These are phyloP conservation scores for Leccinum griseonigrum DNA, from an alignment of 1,284 basidiomycete species.

Conservation along the genomic window DNA sequence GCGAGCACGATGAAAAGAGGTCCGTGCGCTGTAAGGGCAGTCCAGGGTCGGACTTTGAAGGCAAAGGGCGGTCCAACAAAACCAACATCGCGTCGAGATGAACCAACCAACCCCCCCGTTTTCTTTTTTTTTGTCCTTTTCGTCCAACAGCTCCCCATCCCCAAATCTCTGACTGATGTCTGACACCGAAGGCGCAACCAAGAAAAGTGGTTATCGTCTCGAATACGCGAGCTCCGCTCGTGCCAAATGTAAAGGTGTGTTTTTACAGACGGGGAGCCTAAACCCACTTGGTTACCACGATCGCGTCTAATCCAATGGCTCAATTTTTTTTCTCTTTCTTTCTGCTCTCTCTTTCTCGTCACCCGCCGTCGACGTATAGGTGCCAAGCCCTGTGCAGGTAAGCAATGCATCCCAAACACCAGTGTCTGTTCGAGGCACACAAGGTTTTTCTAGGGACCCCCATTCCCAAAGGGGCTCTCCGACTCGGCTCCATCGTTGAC, in stretches of 20 bases:
- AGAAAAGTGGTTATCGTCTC: conserved; percentile 68
- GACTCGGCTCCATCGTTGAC: conserved; percentile 77
- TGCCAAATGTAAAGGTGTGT: conserved; percentile 81
- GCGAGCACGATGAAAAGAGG: conserved; percentile 30
- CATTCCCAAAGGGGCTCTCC: conserved; percentile 71
- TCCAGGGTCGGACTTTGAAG: conserved; percentile 36
- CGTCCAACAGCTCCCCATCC: conserved; percentile 13
- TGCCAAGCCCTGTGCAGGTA: conserved; percentile 75
- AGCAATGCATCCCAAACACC: conserved; percentile 9
- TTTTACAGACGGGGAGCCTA: neutral
- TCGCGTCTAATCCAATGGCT: conserved; percentile 4
- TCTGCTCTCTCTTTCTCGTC: conserved; percentile 15
- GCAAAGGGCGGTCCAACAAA: conserved; percentile 38
- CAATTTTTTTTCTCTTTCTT: neutral
- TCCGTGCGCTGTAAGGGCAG: conserved; percentile 34
- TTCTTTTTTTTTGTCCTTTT: conserved; percentile 22
- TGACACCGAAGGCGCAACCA: conserved; percentile 47
- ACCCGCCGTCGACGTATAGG: conserved; percentile 42
- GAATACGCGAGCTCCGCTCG: conserved; percentile 70
- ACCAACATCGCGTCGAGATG: conserved; percentile 39
- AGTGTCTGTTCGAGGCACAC: conserved; percentile 17
- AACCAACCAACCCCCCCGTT: conserved; percentile 33
- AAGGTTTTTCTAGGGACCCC: conserved; percentile 50
- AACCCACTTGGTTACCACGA: conserved; percentile 17
- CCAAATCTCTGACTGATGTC: conserved; percentile 43